These are phyloP conservation scores for Metschnikowia continentalis DNA, from an alignment of 805 yeast genomes.

Conservation along the genomic window DNA sequence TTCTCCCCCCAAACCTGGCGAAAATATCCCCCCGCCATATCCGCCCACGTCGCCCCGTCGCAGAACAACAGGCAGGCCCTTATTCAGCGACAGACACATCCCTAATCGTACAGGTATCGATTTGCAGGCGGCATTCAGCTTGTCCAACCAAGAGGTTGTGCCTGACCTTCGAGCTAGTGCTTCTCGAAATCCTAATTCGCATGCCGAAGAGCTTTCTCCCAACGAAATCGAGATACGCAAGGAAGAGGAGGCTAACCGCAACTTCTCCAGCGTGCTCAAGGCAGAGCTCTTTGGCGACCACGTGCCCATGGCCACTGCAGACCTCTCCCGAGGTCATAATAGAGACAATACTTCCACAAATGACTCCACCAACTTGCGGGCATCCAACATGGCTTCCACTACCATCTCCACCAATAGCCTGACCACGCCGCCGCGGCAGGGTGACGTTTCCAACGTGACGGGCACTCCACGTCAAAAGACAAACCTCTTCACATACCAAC, in stretches of 20 bases:
- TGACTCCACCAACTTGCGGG: constrained; percentile 6
- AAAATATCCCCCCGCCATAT: constrained; percentile 14
- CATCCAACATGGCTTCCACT: constrained; percentile 7
- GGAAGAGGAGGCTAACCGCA: constrained; percentile 80
- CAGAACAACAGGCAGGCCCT: constrained; percentile 42
- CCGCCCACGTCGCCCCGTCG: constrained; percentile 45
- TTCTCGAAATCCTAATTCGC: neutral
- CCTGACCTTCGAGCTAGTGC: constrained; percentile 28
- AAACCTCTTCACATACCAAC: constrained; percentile 70
- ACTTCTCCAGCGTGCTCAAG: constrained; percentile 79
- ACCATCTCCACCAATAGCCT: constrained; percentile 9
- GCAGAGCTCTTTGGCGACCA: constrained; percentile 91
- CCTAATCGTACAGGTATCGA: constrained; percentile 86
- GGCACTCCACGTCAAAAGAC: constrained; percentile 44
- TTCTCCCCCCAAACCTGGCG: constrained; percentile 37
- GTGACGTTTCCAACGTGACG: constrained; percentile 12
- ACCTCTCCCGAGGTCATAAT: constrained; percentile 17
- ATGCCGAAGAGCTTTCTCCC: constrained; percentile 27
- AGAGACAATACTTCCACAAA: constrained; percentile 3
- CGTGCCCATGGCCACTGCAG: constrained; percentile 52
- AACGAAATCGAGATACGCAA: constrained; percentile 64
- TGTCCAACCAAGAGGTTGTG: constrained; percentile 43
- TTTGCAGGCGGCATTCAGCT: constrained; percentile 76
- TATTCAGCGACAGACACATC: constrained; percentile 80
- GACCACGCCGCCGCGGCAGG: constrained; percentile 23